Conservation (phyloP, 805 yeast species). For the Candida golubevii region DNA sequence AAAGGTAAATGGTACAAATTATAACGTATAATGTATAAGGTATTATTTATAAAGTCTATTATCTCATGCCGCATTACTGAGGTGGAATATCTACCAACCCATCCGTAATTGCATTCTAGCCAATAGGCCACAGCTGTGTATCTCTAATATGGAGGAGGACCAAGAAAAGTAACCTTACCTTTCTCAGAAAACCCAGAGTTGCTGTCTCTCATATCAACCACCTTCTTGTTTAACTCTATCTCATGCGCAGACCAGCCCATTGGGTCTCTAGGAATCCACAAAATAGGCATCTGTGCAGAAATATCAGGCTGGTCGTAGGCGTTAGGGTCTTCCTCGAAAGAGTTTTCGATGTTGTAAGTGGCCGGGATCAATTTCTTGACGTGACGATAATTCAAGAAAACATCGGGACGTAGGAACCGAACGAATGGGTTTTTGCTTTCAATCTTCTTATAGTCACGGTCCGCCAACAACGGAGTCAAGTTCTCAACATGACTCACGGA, state of each 20-base stretch:
- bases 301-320: slow-evolving; percentile 80
- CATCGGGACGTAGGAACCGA: slow-evolving; percentile 56
- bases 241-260: slow-evolving; percentile 70
- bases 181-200: slow-evolving; percentile 50
- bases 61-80: too few species aligned
- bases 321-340: slow-evolving; percentile 44
- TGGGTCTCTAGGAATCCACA: slow-evolving; percentile 92
- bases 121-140: too few species aligned
- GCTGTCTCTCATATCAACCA: slow-evolving; percentile 62
- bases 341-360: slow-evolving; percentile 32
- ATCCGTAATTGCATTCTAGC: too few species aligned
- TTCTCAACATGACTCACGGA: slow-evolving; percentile 13
- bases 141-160: slow-evolving; percentile 28
- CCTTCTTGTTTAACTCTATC: slow-evolving; percentile 50
- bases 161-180: slow-evolving; percentile 31
- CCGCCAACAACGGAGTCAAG: slow-evolving; percentile 63
- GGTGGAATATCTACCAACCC: too few species aligned
- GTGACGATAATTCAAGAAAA: slow-evolving; percentile 44
- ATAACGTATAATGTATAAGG: too few species aligned
- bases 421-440: slow-evolving; percentile 41
- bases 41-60: too few species aligned
- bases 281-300: slow-evolving; percentile 59
- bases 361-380: slow-evolving; percentile 34
- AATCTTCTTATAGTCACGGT: slow-evolving; percentile 47
- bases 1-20: too few species aligned